These are phyloP conservation scores for Talaromyces islandicus DNA, from an alignment of 2,329 filamentous ascomycete species.

Conservation along the genomic window DNA sequence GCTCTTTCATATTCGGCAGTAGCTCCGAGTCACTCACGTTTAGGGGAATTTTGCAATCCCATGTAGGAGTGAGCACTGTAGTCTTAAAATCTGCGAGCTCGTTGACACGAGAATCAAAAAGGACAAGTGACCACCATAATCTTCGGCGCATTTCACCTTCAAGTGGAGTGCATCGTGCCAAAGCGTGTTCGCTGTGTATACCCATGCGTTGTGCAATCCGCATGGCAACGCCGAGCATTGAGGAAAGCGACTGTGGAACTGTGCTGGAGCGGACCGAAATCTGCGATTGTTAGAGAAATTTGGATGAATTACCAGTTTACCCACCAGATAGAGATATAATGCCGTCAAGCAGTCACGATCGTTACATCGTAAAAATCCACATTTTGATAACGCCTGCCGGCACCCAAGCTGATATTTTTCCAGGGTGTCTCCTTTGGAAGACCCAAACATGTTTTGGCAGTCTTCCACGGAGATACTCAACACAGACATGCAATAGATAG, in stretches of 20 bases:
- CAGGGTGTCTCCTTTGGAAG: slow-evolving; percentile 33
- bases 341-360: slow-evolving; percentile 46
- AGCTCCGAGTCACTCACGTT: slow-evolving; percentile 22
- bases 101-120: slow-evolving; percentile 63
- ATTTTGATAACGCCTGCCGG: slow-evolving; percentile 43
- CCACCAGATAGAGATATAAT: slow-evolving; percentile 50
- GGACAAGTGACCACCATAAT: slow-evolving; percentile 66
- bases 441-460: slow-evolving; percentile 38
- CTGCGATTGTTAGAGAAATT: slow-evolving; percentile 33
- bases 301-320: slow-evolving; percentile 14
- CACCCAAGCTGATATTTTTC: slow-evolving; percentile 39
- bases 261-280: slow-evolving; percentile 53
- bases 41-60: slow-evolving; percentile 38
- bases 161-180: slow-evolving; percentile 41
- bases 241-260: slow-evolving; percentile 54
- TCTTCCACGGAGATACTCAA: slow-evolving; percentile 53
- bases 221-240: slow-evolving; percentile 59
- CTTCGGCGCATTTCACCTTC: slow-evolving; percentile 66
- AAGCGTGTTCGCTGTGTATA: slow-evolving; percentile 57
- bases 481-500: slow-evolving; percentile 59
- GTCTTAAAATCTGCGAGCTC: slow-evolving; percentile 55
- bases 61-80: slow-evolving; percentile 33
- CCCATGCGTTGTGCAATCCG: slow-evolving; percentile 64
- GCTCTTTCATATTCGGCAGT: slow-evolving; percentile 8
- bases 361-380: slow-evolving; percentile 33